Base-by-base conservation (phyloP, 768 basidiomycete genomes). In the Galerina marginata region DNA sequence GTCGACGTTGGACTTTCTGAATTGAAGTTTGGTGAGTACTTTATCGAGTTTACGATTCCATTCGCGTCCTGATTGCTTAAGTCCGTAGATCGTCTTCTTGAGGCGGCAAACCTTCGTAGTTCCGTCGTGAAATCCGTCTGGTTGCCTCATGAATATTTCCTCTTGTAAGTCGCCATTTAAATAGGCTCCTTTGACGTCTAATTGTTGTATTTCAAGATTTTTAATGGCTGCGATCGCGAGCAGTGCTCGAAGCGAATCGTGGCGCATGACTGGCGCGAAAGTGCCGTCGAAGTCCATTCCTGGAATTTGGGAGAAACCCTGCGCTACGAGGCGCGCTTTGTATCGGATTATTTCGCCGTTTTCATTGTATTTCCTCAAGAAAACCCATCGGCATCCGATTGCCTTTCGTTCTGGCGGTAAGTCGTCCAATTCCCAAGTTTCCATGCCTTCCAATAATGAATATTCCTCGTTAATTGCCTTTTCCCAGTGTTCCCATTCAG, bases 151-250 rank as follows among this genome's bases (percentile, higher is more conserved):
- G n/a, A 4, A 44, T 44, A 46, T 55, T 45, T 44, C 54, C 43
- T 55, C 44, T n/a, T 46, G 16, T 7, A 55, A n/a, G 16, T 29
- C 33, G 33, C 76, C 56, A 39, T 47, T 67, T 39, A 78, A 62
- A 64, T 75, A 79, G 15, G 77, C 72, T 37, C 63, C 68, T 57
- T 72, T 78, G n/a, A 84, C 74, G 61, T 86, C 79, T 6, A 83
- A 65, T 51, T 67, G 72, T 14, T 78, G 65, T 4, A 84, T 44
- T 10, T 81, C 67, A 56, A 77, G 74, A 26, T 73, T 61, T 6
- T 74, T 47, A 0, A 56, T 9, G 0, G 79, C 77, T 0, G 80
- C 72, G 29, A 81, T 43, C 1, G 78, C 75, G 9, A 83, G 65
- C 0, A 77, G 2, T 0, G 69, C 51, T 0, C 68, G 60, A 7